Evolutionary conservation across 345 rosid species (phyloP).

Genomic region (Nephelium lappaceum): DNA sequence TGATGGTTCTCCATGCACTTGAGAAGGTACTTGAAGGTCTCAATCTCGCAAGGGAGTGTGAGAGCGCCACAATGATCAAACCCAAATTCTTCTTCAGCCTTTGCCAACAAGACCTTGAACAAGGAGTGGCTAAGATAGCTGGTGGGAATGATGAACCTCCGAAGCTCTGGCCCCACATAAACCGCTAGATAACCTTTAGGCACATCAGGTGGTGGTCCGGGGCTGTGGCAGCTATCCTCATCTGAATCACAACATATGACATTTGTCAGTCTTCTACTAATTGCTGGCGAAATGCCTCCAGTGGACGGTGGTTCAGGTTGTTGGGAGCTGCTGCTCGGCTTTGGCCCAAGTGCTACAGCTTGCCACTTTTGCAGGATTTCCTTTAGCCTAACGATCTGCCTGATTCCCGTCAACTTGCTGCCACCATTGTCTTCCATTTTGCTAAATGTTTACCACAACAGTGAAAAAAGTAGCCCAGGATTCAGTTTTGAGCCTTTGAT

Average conservation of each 20-base stretch:
- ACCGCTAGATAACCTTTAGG: conserved; percentile 93
- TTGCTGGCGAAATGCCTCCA: conserved; percentile 41
- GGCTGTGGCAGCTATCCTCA: conserved; percentile 76
- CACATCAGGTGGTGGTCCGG: conserved; percentile 74
- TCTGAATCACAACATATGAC: conserved; percentile 67
- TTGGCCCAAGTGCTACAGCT: conserved; percentile 59
- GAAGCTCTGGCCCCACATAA: conserved; percentile 84
- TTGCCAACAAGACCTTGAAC: conserved; percentile 84
- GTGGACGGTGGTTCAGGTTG: conserved; percentile 20
- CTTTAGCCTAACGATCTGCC: conserved; percentile 81
- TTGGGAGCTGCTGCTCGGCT: conserved; percentile 26
- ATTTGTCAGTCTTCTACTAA: conserved; percentile 56
- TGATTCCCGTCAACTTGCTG: conserved; percentile 67
- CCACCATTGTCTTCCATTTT: conserved; percentile 66
- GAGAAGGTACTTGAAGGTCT: conserved; percentile 89
- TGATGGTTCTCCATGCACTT: conserved; percentile 74
- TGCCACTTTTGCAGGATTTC: conserved; percentile 96
- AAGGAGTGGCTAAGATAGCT: conserved; percentile 81
- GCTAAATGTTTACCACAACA: conserved; percentile 27
- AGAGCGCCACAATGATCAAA: conserved; percentile 84
- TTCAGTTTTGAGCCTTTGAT: conserved; percentile 26
- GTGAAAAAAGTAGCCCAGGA: conserved; percentile 29
- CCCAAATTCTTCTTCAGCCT: conserved; percentile 92
- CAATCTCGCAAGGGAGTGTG: conserved; percentile 92
- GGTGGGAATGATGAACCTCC: conserved; percentile 93